Base-by-base conservation (phyloP, 768 basidiomycete species). In the Russula vinacea region DNA sequence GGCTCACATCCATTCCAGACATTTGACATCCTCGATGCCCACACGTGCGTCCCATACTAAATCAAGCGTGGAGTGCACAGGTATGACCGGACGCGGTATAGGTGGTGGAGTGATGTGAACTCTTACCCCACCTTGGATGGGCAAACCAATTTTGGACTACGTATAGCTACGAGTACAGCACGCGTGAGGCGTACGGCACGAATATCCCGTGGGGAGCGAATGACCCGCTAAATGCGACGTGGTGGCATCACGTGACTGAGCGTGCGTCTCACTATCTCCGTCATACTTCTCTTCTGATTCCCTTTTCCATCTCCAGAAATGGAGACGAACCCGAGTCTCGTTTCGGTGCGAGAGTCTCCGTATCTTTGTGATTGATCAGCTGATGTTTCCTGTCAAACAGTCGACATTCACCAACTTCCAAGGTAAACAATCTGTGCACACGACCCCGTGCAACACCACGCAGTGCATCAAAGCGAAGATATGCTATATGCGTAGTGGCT, bases 201-300 rank as follows among this genome's bases (percentile, higher is more conserved):
- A 82, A 74, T 58, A 80, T 87, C 57, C 73, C 78, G 1, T 91
- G 89, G 89, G 76, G 78, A 32, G 71, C 75, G 3, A 77, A 79
- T 59, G 88, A 88, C 70, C 89, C 89, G 0, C 74, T 92, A 66
- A 91, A 91, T 65, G 87, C 87, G 9, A 90, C 90, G 11, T 91
- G 87, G 85, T 91, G 89, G 89, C 89, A 90, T 69, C 81, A 74
- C 52, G 87, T 91, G 47, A 90, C 89, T 11, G 88, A 90, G 75
- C 81, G 87, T 85, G 61, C 66, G 79, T 75, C 7, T 16, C 29
- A 24, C 50, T 19, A 14, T 39, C 45, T 56, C 3, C 58, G 55
- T 33, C 42, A 4, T 40, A n/a, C 26, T 51, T 19, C 24, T 26
- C 44, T 39, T n/a, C 53, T 62, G 35, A 66, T 32, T 29, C 10